Conservation (phyloP, 257 asterid species). For the Nicotiana benthamiana region DNA sequence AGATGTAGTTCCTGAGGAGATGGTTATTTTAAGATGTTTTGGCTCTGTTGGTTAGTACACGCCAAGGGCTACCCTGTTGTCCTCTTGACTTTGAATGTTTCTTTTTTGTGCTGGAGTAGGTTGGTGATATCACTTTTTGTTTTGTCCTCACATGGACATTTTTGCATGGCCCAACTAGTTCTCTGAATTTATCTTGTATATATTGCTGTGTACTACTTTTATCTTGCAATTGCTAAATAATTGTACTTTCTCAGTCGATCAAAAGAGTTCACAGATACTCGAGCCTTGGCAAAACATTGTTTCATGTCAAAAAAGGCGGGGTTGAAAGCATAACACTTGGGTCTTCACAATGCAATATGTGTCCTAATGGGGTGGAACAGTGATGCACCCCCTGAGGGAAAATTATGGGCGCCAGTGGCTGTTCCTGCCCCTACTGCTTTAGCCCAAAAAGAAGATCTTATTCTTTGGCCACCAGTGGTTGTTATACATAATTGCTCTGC, state of each 20-base stretch:
- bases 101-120: not conserved
- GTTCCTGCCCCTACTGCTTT: conserved; percentile 24
- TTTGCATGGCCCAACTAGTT: not conserved
- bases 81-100: not conserved
- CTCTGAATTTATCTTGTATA: not conserved
- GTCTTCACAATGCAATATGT: conserved; percentile 38
- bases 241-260: conserved; percentile 16
- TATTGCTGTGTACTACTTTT: not conserved
- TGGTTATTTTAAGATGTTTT: not conserved
- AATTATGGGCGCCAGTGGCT: conserved; percentile 12
- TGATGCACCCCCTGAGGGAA: conserved; percentile 16
- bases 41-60: not conserved
- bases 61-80: not conserved
- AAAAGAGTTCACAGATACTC: conserved; percentile 27
- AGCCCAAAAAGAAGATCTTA: conserved; percentile 29
- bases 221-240: conserved; percentile 9
- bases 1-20: not conserved
- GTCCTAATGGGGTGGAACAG: conserved; percentile 30
- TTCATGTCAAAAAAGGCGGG: conserved; percentile 23
- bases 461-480: conserved; percentile 31
- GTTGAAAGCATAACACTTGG: conserved; percentile 31
- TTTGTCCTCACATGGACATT: not conserved
- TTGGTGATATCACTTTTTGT: conserved; percentile 2
- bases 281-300: conserved; percentile 25
- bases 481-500: conserved; percentile 17